Base-by-base conservation (phyloP, 805 yeast species). In the Clavispora asparagi region DNA sequence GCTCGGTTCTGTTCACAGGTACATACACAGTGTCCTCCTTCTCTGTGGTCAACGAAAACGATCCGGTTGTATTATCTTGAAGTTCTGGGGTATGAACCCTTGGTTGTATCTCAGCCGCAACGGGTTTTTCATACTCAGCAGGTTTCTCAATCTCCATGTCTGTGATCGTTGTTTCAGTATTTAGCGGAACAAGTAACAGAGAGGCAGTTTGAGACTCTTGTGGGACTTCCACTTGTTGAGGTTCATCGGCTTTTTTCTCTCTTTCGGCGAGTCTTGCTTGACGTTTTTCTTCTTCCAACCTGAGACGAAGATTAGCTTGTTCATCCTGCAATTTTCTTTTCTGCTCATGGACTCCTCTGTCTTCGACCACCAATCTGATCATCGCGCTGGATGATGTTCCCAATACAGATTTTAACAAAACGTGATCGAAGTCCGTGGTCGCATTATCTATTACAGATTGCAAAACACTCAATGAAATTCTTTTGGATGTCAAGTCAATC, bases 401-500 rank as follows among this genome's bases (percentile, higher is more conserved):
- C n/a, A 55, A 47, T 13, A 55, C 19, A 2, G 54, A 42, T 4
- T 46, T 52, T 16, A 55, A 47, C 5, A 43, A 40, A 16, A 36
- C 30, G 11, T n/a, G 26, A 7, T 12, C 27, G 14, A 43, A 53
- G 25, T 45, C 50, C 5, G 45, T 19, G 44, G 41, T 42, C 39
- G 17, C 17, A 27, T 39, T 48, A 19, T 39, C 39, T 13, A 49
- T 40, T 1, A 29, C 33, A n/a, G 42, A 42, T 32, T 50, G 50
- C 43, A 53, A 35, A 2, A 48, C 46, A 11, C 50, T 37, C n/a
- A 55, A 14, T n/a, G 52, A 48, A n/a, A 53, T 42, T 39, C 40
- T 56, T 55, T 44, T 55, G 51, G 41, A 53, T 36, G 33, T 62
- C 44, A 49, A 64, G 64, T 36, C 51, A 23, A 30, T 46, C 43